A percentile compares a stretch with the other conserved stretches of the same genome.
Conservation (phyloP, 768 basidiomycete species). For the Kwoniella mangroviensis region DNA sequence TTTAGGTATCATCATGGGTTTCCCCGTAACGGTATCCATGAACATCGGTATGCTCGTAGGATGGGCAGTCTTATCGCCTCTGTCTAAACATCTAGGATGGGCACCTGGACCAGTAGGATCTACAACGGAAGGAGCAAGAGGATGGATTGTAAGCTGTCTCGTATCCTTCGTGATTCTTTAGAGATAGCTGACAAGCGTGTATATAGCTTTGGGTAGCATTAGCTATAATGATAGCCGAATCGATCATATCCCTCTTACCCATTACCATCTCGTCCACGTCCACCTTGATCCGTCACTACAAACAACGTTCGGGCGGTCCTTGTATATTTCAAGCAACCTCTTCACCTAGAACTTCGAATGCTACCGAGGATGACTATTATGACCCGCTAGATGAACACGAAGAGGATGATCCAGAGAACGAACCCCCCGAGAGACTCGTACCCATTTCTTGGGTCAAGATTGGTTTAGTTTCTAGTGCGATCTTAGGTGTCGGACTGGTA, state of each 20-base stretch:
- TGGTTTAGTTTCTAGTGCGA: slow-evolving; percentile 69
- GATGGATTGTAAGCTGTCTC: slow-evolving; percentile 53
- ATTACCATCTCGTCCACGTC: slow-evolving; percentile 64
- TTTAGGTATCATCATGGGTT: slow-evolving; percentile 93
- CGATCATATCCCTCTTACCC: slow-evolving; percentile 80
- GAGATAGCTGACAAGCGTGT: background rate
- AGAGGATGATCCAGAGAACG: slow-evolving; percentile 71
- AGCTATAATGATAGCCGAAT: slow-evolving; percentile 94
- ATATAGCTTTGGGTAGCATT: slow-evolving; percentile 83
- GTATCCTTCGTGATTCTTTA: background rate
- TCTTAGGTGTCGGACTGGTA: slow-evolving; percentile 75
- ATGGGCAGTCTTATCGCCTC: slow-evolving; percentile 90
- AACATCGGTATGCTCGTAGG: slow-evolving; percentile 94
- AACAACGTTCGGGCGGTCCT: slow-evolving; percentile 33
- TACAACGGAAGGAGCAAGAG: slow-evolving; percentile 81
- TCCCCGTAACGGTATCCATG: slow-evolving; percentile 92
- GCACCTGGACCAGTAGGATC: slow-evolving; percentile 90
- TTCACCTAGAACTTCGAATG: slow-evolving; percentile 29
- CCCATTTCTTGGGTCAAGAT: slow-evolving; percentile 75
- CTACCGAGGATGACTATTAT: slow-evolving; percentile 48
- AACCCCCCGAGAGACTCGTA: slow-evolving; percentile 72
- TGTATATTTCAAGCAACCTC: slow-evolving; percentile 35
- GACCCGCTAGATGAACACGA: slow-evolving; percentile 47
- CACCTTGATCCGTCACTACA: slow-evolving; percentile 32
- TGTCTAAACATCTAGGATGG: slow-evolving; percentile 82